These are phyloP conservation scores for Pichia sp. DNA, from an alignment of 1,139 yeast genomes.

Conservation along the genomic window DNA sequence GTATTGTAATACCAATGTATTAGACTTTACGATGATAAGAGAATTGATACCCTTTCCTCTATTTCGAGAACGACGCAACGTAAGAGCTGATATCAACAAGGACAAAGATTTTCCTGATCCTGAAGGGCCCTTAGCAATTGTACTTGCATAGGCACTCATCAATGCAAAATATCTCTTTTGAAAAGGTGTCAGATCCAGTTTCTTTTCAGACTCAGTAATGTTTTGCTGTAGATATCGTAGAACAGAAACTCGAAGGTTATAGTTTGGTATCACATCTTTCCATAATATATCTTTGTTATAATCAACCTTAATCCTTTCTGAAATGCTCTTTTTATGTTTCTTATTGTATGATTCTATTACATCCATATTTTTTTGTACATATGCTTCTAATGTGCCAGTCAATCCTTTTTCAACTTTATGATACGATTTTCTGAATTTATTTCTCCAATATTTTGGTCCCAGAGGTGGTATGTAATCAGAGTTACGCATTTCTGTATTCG, in stretches of 20 bases:
- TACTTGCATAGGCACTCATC: conserved; percentile 20
- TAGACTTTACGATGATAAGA: conserved; percentile 26
- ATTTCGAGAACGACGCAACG: conserved; percentile 16
- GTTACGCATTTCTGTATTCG: no score
- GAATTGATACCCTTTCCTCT: conserved; percentile 25
- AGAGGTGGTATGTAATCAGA: conserved; percentile 1
- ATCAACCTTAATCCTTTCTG: conserved; percentile 20
- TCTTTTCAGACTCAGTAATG: conserved; percentile 8
- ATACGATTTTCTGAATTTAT: conserved; percentile 16
- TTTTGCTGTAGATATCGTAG: conserved; percentile 12
- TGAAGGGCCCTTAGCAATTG: conserved; percentile 25
- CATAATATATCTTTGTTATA: conserved; percentile 13
- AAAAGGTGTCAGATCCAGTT: conserved; percentile 19
- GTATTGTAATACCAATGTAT: conserved; percentile 22
- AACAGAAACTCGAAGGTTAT: conserved; percentile 14
- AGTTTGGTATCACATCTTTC: conserved; percentile 15
- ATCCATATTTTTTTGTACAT: conserved; percentile 18
- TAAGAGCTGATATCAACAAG: conserved; percentile 23
- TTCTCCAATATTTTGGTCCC: conserved; percentile 20
- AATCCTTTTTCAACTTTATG: conserved; percentile 17
- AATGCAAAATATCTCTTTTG: conserved; percentile 23
- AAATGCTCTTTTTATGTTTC: conserved; percentile 13
- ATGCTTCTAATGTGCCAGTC: conserved; percentile 17
- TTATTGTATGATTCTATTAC: conserved; percentile 23
- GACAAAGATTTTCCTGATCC: conserved; percentile 28